phyloP scores from a whole-genome alignment of 441 rosid species.

The Euphorbia schlechtendalii region DNA sequence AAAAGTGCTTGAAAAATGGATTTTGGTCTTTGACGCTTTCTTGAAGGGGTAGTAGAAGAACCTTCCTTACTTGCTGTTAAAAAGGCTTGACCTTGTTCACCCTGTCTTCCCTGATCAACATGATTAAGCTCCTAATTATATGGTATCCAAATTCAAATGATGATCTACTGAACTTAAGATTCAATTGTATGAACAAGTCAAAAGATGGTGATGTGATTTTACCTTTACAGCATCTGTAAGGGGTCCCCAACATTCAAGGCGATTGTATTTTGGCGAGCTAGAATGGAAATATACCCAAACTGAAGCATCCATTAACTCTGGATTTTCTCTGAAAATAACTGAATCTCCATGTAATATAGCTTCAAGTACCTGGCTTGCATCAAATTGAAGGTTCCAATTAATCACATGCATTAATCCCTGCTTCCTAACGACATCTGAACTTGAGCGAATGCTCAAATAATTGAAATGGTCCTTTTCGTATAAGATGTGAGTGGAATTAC shows the following conservation, averaged over 20 bases:
- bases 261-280: conserved; percentile 53
- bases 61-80: conserved; percentile 28
- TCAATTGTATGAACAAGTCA: not conserved
- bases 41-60: conserved; percentile 21
- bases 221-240: conserved; percentile 71
- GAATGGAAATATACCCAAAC: conserved; percentile 86
- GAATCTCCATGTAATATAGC: conserved; percentile 70
- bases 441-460: not conserved
- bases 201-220: not conserved
- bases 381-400: conserved; percentile 13
- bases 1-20: conserved; percentile 68
- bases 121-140: not conserved
- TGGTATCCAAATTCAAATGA: not conserved
- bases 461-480: not conserved
- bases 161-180: no score
- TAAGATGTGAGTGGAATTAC: no score
- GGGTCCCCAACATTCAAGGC: conserved; percentile 77
- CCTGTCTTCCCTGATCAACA: conserved; percentile 40
- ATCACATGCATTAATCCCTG: conserved; percentile 1
- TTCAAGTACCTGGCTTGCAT: conserved; percentile 51
- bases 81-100: conserved; percentile 39
- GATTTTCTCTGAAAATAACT: conserved; percentile 46
- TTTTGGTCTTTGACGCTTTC: conserved; percentile 40
- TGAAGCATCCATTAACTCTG: conserved; percentile 56
- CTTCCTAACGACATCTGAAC: not conserved